Evolutionary conservation across 2,329 filamentous ascomycete species (phyloP), one percentile per base, ranked within the genome.

Genomic region (Curvularia hawaiiensis): DNA sequence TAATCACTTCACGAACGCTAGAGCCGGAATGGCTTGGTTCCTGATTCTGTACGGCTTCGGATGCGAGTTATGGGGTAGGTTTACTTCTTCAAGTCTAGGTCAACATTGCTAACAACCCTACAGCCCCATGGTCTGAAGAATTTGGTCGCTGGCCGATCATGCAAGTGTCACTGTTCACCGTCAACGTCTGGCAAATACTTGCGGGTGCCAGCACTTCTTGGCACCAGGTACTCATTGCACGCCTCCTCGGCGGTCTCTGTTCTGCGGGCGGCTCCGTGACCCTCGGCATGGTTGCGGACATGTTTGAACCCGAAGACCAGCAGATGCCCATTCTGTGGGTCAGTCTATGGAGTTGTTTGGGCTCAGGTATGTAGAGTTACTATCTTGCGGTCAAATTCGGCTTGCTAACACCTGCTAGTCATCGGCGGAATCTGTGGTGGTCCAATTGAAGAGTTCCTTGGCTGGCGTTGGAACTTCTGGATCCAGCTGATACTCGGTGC

Each of bases 391-490:
- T 33, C n/a, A 11, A 14, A 3, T 1, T 30, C 9, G 43, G n/a
- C 39, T n/a, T 33, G 28, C 50, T 60, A 45, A 46, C n/a, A 51
- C 28, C 88, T 87, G n/a, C 88, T 88, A 1, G 85, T 91, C 8
- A 80, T 93, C 1, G 90, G 90, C 0, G 90, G 90, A 11, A 88
- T 93, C 89, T 89, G 91, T 22, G 90, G 90, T 64, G 90, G 89
- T 0, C 91, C 91, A 64, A 84, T 88, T 18, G 84, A 92, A 72
- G 75, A 84, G 33, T 86, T 85, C 62, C 79, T 90, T 1, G 78
- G 85, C 16, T 94, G 90, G 90, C 83, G 83, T 62, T 92, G 88
- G 88, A 86, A 83, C 56, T 92, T 94, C 74, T 95, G 90, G 90
- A 89, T 93, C 61, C 90, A 93, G 75, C 84, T 95, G 59, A 91